These are phyloP conservation scores for Agapanthus africanus DNA, from an alignment of 106 monocot species.

Conservation along the genomic window DNA sequence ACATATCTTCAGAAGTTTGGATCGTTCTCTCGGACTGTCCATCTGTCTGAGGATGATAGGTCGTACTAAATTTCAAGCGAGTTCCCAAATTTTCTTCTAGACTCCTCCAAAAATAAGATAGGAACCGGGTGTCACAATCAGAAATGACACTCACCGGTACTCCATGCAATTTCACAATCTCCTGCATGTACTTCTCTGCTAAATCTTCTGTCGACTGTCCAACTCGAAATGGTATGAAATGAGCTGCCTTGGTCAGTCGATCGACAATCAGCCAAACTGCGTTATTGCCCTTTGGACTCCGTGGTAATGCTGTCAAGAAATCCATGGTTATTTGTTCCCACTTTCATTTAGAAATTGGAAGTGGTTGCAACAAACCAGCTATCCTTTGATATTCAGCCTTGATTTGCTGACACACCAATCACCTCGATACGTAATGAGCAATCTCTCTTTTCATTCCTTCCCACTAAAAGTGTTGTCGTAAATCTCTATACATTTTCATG, in stretches of 20 bases:
- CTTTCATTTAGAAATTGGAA: not conserved
- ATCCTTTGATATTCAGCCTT: too few species aligned
- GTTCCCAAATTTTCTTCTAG: not conserved
- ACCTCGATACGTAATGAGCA: too few species aligned
- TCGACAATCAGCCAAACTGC: not conserved
- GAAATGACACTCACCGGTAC: not conserved
- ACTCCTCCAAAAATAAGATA: too few species aligned
- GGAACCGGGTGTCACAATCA: not conserved
- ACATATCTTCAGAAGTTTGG: not conserved
- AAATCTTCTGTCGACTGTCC: not conserved
- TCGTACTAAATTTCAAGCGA: not conserved
- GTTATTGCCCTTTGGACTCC: not conserved
- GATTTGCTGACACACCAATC: too few species aligned
- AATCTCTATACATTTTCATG: too few species aligned
- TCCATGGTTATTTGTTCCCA: not conserved
- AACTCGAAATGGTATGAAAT: not conserved
- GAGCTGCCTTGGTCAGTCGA: not conserved
- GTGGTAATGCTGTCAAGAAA: not conserved
- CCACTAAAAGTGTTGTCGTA: too few species aligned
- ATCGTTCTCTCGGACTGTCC: not conserved
- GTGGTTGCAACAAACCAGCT: too few species aligned
- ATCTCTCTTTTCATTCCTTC: too few species aligned
- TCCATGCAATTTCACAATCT: not conserved
- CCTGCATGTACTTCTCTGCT: not conserved
- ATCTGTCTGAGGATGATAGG: not conserved